Evolutionary conservation across 192 early-diverging fungal species (phyloP).

Genomic region (Chytriomyces confervae): DNA sequence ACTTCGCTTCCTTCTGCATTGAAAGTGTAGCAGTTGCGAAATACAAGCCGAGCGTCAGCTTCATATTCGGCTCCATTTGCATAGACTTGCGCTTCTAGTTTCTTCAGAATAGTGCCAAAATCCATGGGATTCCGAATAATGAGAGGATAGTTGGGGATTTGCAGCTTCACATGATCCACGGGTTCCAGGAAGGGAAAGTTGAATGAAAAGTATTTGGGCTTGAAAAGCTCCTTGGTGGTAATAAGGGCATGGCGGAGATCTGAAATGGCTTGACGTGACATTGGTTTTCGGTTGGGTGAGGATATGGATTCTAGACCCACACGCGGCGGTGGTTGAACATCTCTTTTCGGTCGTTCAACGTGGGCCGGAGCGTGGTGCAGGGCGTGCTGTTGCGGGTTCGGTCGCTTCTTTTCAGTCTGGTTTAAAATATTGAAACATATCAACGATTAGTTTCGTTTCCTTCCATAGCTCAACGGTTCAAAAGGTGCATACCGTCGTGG

Average conservation of each 20-base stretch:
- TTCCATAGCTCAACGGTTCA: background rate
- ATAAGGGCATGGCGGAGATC: constrained; percentile 47
- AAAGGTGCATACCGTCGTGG: constrained; percentile 21
- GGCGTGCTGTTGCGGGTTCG: background rate
- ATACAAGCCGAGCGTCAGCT: constrained; percentile 79
- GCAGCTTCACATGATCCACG: constrained; percentile 82
- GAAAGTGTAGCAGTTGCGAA: constrained; percentile 85
- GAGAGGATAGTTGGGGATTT: constrained; percentile 84
- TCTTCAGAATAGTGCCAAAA: constrained; percentile 74
- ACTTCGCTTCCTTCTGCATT: constrained; percentile 72
- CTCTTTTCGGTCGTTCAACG: constrained; percentile 35
- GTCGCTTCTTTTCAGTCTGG: background rate
- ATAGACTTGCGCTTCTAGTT: constrained; percentile 73
- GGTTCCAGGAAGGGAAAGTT: constrained; percentile 66
- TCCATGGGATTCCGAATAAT: constrained; percentile 93
- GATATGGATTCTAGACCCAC: background rate
- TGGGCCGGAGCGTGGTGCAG: background rate
- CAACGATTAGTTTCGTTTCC: too few relatives aligned
- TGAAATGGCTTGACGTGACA: background rate
- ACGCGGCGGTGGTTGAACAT: constrained; percentile 17
- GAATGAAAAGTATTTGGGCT: constrained; percentile 42
- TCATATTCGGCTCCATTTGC: constrained; percentile 69
- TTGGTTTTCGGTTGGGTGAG: background rate
- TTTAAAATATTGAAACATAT: background rate
- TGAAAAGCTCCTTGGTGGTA: constrained; percentile 46